Evolutionary conservation across 192 early-diverging fungal species (phyloP).

Genomic region (Backusella liffmaniae): DNA sequence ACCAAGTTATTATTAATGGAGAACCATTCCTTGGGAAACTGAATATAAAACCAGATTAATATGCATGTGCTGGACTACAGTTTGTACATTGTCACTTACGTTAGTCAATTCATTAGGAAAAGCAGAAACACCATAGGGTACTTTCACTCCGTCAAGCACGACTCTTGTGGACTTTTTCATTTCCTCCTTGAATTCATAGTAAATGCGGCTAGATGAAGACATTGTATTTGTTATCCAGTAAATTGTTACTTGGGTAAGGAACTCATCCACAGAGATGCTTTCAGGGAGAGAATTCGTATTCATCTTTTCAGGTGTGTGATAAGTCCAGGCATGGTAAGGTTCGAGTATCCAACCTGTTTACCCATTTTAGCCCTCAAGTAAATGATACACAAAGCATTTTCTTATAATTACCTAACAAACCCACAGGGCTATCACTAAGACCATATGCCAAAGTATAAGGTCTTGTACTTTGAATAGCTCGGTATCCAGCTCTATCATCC

Average conservation of each 20-base stretch:
- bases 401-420: conserved; percentile 14
- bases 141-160: background rate
- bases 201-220: conserved; percentile 57
- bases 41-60: background rate
- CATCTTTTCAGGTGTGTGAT: conserved; percentile 9
- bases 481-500: conserved; percentile 22
- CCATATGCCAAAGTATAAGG: conserved; percentile 28
- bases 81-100: background rate
- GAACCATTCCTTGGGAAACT: background rate
- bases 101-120: background rate
- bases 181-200: conserved; percentile 50
- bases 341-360: conserved; percentile 30
- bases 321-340: conserved; percentile 29
- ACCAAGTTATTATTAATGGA: background rate
- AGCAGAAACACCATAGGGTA: background rate
- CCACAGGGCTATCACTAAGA: conserved; percentile 27
- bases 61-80: background rate
- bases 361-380: background rate
- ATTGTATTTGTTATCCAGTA: conserved; percentile 65
- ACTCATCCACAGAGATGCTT: conserved; percentile 25
- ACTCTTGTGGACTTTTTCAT: background rate
- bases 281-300: background rate
- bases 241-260: conserved; percentile 44
- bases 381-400: background rate
- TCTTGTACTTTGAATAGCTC: conserved; percentile 23